These are phyloP conservation scores for Pythium periplocum DNA, from an alignment of 352 stramenopile species.

Conservation along the genomic window DNA sequence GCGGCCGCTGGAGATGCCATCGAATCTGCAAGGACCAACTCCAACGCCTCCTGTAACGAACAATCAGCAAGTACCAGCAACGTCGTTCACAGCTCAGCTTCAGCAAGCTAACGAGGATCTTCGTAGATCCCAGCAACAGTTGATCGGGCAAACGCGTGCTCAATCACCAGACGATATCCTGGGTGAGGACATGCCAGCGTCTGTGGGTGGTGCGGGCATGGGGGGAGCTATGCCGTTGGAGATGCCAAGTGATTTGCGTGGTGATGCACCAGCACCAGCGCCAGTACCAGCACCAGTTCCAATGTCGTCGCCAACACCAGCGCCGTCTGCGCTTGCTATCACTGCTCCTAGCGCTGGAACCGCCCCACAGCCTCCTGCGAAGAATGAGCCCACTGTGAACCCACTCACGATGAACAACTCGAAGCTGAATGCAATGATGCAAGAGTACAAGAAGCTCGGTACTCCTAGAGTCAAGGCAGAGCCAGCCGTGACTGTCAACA, in stretches of 20 bases:
- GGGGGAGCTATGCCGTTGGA: slow-evolving; percentile 13
- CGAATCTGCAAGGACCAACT: slow-evolving; percentile 7
- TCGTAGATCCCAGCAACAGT: slow-evolving; percentile 11
- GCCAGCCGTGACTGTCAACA: slow-evolving; percentile 14
- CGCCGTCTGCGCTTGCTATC: no score
- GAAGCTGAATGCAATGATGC: slow-evolving; percentile 84
- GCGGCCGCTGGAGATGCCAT: slow-evolving; percentile 20
- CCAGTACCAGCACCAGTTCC: neutral
- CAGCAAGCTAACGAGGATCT: neutral
- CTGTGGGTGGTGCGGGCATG: slow-evolving; percentile 2
- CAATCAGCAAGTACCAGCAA: no score
- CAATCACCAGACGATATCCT: slow-evolving; percentile 18
- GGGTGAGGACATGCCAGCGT: slow-evolving; percentile 12
- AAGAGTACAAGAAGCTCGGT: slow-evolving; percentile 72
- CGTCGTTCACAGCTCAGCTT: slow-evolving; percentile 17
- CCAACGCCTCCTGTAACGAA: neutral
- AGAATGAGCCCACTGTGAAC: slow-evolving; percentile 27
- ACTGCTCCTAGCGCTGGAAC: no score
- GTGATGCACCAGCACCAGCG: neutral
- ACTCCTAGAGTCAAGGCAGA: slow-evolving; percentile 27
- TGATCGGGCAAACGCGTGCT: slow-evolving; percentile 2
- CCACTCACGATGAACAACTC: slow-evolving; percentile 81
- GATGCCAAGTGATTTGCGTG: slow-evolving; percentile 12
- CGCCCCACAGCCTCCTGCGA: neutral
- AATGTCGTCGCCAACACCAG: no score